These are phyloP conservation scores for Fraxinus excelsior DNA, from an alignment of 257 asterid species.

Conservation along the genomic window DNA sequence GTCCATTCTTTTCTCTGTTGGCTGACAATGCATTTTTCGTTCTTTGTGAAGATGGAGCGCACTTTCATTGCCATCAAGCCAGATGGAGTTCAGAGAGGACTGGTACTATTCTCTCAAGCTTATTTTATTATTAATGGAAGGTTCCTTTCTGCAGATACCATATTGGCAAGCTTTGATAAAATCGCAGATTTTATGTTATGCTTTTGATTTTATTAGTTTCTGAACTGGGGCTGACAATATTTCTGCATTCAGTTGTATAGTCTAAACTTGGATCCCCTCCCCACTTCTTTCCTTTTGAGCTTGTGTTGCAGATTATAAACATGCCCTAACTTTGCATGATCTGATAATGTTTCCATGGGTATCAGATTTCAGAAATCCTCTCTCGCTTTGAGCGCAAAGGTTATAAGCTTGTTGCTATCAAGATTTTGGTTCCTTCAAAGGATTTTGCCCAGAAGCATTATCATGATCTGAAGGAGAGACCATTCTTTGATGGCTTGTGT, in stretches of 20 bases:
- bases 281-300: background rate
- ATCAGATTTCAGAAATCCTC: conserved; percentile 85
- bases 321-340: conserved; percentile 11
- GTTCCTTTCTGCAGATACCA: conserved; percentile 22
- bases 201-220: too few relatives aligned
- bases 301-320: background rate
- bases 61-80: conserved; percentile 98
- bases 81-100: conserved; percentile 98
- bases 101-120: conserved; percentile 54
- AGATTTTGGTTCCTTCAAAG: conserved; percentile 82
- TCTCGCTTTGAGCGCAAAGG: conserved; percentile 97
- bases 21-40: conserved; percentile 24
- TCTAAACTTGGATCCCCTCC: background rate
- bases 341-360: conserved; percentile 26
- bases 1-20: conserved; percentile 14
- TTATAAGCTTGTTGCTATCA: conserved; percentile 86
- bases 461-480: conserved; percentile 90
- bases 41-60: conserved; percentile 67
- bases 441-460: conserved; percentile 86
- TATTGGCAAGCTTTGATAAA: background rate
- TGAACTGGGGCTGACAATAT: too few relatives aligned
- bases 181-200: background rate
- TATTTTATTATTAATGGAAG: background rate
- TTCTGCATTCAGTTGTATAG: background rate
- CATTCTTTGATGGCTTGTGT: conserved; percentile 90